Evolutionary conservation across 805 yeast species (phyloP), one percentile per base, ranked within the genome.

Genomic region (Scheffersomyces amazonensis): DNA sequence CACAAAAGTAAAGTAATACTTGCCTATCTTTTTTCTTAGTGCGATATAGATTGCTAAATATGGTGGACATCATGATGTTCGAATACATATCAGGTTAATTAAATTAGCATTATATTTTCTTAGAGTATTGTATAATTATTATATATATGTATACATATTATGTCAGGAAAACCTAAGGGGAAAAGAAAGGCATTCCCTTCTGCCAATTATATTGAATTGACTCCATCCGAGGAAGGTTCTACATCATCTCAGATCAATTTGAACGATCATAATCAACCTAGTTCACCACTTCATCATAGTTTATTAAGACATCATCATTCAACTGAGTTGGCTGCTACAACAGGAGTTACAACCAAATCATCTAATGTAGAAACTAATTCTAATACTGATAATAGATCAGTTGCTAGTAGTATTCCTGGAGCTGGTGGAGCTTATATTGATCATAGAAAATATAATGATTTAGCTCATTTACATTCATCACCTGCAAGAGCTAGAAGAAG

Each of bases 401-500:
- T 7, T 20, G 9, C 6, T 20, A 15, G 9, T 13, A 27, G 17
- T 27, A 9, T 7, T 20, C 22, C 22, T 7, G 9, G 9, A 20
- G 6, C 22, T 7, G 19, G 34, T 12, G 39, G 41, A 7, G 53
- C 56, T 1, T 62, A 39, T 36, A 54, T 59, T 20, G 71, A 64
- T 40, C 66, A 63, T 42, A 43, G 69, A 24, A 43, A 44, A 31
- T 46, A 52, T 20, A 47, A 53, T 31, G 58, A 60, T 37, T 43
- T 58, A 24, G 57, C 60, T n/a, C 53, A 58, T 36, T 32, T 53
- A 15, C 59, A 53, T 24, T 43, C 60, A 9, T 48, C 56, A 5
- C 65, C 66, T n/a, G 59, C 64, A 5, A 43, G 62, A 32, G 35
- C 52, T 16, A 48, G 66, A 44, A 44, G 63, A 43, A 46, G 64